Conservation (phyloP, 495 filamentous ascomycete species). For the Corynascus novoguineensis region DNA sequence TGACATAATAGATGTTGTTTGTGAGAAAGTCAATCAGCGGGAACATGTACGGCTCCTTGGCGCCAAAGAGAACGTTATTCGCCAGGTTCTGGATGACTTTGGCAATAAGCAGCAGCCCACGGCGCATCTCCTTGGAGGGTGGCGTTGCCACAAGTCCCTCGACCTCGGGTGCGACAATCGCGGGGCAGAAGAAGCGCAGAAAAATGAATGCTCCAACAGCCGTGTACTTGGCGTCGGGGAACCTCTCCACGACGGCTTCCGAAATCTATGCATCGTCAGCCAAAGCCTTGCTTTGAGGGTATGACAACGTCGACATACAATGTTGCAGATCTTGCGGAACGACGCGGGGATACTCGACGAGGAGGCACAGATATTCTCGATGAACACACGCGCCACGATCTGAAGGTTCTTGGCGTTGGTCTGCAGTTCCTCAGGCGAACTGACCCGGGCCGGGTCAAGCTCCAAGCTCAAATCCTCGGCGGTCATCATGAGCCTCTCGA, state of each 20-base stretch:
- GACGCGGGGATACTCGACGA: slow-evolving; percentile 52
- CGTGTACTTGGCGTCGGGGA: slow-evolving; percentile 64
- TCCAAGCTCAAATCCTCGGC: slow-evolving; percentile 59
- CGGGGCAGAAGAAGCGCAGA: slow-evolving; percentile 63
- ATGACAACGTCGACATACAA: slow-evolving; percentile 32
- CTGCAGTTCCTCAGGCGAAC: slow-evolving; percentile 52
- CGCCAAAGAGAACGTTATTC: slow-evolving; percentile 65
- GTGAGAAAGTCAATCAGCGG: slow-evolving; percentile 60
- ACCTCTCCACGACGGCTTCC: slow-evolving; percentile 50
- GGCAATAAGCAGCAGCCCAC: slow-evolving; percentile 59
- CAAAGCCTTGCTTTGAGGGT: background rate
- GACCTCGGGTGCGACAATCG: slow-evolving; percentile 61
- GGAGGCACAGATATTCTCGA: slow-evolving; percentile 60
- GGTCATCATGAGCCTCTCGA: slow-evolving; percentile 54
- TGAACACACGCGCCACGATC: slow-evolving; percentile 59
- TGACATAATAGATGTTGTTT: slow-evolving; percentile 58
- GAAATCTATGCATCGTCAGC: slow-evolving; percentile 42
- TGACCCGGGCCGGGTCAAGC: slow-evolving; percentile 55
- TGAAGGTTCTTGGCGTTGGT: slow-evolving; percentile 56
- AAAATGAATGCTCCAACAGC: slow-evolving; percentile 66
- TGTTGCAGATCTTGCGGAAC: slow-evolving; percentile 60
- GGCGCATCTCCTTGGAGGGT: slow-evolving; percentile 60
- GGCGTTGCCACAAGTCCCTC: slow-evolving; percentile 54
- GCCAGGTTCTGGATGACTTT: slow-evolving; percentile 65
- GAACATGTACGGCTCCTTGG: slow-evolving; percentile 65